Conservation (phyloP, 192 early-diverging fungal species). For the Coemansia furcata region DNA sequence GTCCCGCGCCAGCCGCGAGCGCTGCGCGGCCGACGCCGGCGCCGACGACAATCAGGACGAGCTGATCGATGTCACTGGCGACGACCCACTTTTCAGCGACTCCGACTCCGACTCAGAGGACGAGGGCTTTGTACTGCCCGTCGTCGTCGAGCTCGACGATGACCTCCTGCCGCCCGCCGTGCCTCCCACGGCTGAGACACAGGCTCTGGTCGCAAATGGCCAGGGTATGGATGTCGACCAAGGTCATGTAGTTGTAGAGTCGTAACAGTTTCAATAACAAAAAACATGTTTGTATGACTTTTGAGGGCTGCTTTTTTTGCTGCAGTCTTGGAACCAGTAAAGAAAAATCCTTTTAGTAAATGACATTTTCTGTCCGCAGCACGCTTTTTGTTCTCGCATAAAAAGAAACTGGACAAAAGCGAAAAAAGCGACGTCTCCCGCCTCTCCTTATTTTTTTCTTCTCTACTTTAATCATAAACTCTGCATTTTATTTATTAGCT, state of each 20-base stretch:
- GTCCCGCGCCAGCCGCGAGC: constrained; percentile 14
- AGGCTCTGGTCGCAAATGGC: not conserved
- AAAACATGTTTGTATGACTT: not conserved
- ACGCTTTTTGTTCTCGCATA: too few species aligned
- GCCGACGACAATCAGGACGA: constrained; percentile 12
- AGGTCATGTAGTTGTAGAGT: constrained; percentile 15
- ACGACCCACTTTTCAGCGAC: constrained; percentile 52
- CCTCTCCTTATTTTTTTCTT: too few species aligned
- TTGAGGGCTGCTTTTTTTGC: too few species aligned
- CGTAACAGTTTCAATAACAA: not conserved
- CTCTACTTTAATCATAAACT: too few species aligned
- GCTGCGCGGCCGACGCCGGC: not conserved
- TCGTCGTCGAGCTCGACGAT: constrained; percentile 13
- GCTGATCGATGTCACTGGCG: constrained; percentile 41
- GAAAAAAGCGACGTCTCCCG: too few species aligned
- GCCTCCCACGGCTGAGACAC: not conserved
- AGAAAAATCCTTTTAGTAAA: too few species aligned
- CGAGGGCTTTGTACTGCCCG: constrained; percentile 39
- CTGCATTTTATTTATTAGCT: too few species aligned
- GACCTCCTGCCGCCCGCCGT: not conserved
- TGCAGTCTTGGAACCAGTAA: too few species aligned
- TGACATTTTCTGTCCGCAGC: too few species aligned
- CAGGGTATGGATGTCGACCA: not conserved
- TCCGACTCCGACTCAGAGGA: constrained; percentile 42
- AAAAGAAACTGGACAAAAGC: too few species aligned